Percentiles rank a stretch among this genome's conserved stretches.
phyloP scores from a whole-genome alignment of 257 asterid genomes.

The Coffea canephora region DNA sequence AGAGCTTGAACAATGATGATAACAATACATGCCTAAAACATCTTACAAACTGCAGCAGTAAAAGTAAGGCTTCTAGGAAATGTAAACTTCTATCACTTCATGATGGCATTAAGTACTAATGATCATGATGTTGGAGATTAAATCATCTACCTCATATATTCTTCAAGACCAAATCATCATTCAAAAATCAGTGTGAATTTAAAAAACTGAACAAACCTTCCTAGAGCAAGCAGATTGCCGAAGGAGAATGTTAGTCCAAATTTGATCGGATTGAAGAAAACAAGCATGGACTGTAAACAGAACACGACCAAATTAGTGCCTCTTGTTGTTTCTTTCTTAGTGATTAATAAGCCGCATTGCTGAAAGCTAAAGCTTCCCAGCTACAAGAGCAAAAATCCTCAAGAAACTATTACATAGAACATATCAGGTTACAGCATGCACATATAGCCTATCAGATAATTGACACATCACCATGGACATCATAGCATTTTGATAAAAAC shows the following conservation, averaged over 20 bases:
- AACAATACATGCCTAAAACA: background rate
- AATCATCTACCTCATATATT: background rate
- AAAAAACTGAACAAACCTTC: slow-evolving; percentile 57
- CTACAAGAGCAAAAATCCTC: background rate
- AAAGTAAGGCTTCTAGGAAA: background rate
- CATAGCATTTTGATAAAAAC: background rate
- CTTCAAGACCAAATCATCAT: background rate
- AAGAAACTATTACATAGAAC: background rate
- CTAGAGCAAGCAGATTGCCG: slow-evolving; percentile 97
- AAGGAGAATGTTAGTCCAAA: slow-evolving; percentile 94
- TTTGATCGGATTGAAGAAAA: slow-evolving; percentile 94
- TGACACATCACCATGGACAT: background rate
- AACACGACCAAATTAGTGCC: background rate
- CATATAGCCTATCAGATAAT: background rate
- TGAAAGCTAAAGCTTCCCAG: background rate
- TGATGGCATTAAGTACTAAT: background rate
- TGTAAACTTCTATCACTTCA: background rate
- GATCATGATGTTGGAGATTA: background rate
- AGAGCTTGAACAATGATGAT: background rate
- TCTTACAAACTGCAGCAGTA: too few relatives aligned
- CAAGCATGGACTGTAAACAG: slow-evolving; percentile 81
- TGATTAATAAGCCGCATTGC: background rate
- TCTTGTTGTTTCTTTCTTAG: background rate
- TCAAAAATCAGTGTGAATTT: background rate
- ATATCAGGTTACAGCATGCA: background rate